Percentiles rank a stretch among this genome's conserved stretches.
Conservation (phyloP, 2,329 filamentous ascomycete species). For the Phyllosticta citriasiana region DNA sequence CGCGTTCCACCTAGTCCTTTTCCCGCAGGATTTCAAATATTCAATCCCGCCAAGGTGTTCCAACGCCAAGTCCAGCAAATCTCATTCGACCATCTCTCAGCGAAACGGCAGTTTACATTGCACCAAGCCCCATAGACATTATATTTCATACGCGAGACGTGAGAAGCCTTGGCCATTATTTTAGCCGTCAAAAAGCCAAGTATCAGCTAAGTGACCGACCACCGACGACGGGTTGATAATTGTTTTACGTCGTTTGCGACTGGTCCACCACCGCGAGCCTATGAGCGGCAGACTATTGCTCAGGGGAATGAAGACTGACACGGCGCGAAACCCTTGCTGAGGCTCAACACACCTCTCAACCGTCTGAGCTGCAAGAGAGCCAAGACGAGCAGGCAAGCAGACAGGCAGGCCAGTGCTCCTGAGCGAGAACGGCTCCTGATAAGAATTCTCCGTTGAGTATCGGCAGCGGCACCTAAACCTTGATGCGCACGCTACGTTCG, state of each 20-base stretch:
- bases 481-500: too few relatives aligned
- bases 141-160: neutral
- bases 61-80: neutral
- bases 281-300: neutral
- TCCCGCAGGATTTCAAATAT: neutral
- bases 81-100: neutral
- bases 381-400: neutral
- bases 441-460: too few relatives aligned
- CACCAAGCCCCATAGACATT: neutral
- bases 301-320: neutral
- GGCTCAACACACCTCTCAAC: neutral
- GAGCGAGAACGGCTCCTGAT: too few relatives aligned
- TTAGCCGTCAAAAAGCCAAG: neutral
- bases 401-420: neutral
- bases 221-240: neutral
- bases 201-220: neutral
- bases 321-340: neutral
- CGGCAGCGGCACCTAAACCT: too few relatives aligned
- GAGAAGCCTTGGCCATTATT: neutral
- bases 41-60: neutral
- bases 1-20: neutral
- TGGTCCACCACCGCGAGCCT: neutral
- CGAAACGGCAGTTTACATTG: neutral
- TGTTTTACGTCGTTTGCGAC: neutral
- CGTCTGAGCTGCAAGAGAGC: neutral